Evolutionary conservation across 257 asterid species (phyloP), one percentile per base, ranked within the genome.

Genomic region (Petunia secreta): DNA sequence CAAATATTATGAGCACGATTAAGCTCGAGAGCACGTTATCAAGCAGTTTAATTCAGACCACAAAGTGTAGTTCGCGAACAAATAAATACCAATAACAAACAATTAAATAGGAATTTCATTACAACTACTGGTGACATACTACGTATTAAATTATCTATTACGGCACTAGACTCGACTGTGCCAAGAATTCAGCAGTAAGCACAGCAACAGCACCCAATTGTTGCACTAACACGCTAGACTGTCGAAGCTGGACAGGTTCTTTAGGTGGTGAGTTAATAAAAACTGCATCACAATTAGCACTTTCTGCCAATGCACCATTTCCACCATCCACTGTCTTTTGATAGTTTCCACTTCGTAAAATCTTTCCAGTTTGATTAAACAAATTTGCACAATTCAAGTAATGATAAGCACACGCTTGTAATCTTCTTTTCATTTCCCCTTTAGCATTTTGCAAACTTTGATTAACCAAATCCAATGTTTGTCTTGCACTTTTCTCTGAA

Each of bases 291-390:
- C 76, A 69, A 16, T 44, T 68, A 44, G 41, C 76, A 68, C 76
- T 68, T 16, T 68, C 58, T 1, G 58, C 76, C 40, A 68, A 68
- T 3, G 58, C 75, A 4, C 75, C 75, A 68, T 68, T 44, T n/a
- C 38, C 40, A 44, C 75, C 75, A 44, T 68, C 40, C 16, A 44
- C 4, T 0, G 41, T 68, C 16, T 68, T 68, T 44, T 8, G 55
- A 16, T 8, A 44, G 8, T 68, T 16, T 68, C 58, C 76, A 0
- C 9, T n/a, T 2, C 4, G 41, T 13, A 44, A 44, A 8, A 68
- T 16, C 44, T 68, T 44, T 0, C 76, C 16, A 1, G 10, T 44
- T 25, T 68, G 58, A 9, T 68, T 68, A 57, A 68, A 68, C 58
- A 68, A 0, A 25, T 68, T 68, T 1, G 76, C 41, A 9, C 58